Evolutionary conservation across 176 grass and related monocot genomes (phyloP).

Genomic region (Thalia dealbata): DNA sequence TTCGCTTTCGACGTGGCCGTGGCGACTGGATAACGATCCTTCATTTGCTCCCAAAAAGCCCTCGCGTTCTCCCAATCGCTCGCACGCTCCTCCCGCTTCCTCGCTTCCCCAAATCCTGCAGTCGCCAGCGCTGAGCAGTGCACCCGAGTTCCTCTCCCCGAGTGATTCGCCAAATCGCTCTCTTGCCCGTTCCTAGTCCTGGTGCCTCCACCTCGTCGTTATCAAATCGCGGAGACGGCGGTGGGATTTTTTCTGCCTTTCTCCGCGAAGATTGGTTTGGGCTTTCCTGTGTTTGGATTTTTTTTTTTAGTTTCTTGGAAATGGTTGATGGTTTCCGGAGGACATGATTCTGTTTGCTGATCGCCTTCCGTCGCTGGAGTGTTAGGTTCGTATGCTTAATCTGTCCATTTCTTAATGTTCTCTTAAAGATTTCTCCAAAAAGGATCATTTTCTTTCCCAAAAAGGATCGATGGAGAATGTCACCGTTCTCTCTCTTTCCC

Average conservation of each 20-base stretch:
- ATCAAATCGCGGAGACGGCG: background rate
- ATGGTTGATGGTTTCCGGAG: background rate
- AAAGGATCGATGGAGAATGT: too few species aligned
- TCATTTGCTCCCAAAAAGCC: background rate
- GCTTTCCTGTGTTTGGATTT: background rate
- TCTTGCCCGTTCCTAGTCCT: background rate
- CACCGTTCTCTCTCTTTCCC: too few species aligned
- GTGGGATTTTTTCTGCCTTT: background rate
- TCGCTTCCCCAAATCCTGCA: background rate
- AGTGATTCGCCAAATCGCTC: background rate
- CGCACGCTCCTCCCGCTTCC: background rate
- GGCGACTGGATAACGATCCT: constrained; percentile 1
- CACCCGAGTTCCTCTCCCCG: background rate
- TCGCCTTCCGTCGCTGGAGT: background rate
- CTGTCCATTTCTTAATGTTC: too few species aligned
- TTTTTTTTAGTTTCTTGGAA: background rate
- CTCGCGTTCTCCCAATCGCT: background rate
- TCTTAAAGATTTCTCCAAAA: too few species aligned
- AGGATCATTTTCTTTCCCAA: too few species aligned
- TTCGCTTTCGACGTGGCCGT: background rate
- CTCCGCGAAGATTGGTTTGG: too few species aligned
- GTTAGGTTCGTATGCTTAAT: background rate
- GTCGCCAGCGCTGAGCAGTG: background rate
- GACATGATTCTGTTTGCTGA: background rate
- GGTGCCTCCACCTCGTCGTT: background rate